Evolutionary conservation across 2,329 filamentous ascomycete species (phyloP), one percentile per base, ranked within the genome.

Genomic region (Acrocalymma vagum): DNA sequence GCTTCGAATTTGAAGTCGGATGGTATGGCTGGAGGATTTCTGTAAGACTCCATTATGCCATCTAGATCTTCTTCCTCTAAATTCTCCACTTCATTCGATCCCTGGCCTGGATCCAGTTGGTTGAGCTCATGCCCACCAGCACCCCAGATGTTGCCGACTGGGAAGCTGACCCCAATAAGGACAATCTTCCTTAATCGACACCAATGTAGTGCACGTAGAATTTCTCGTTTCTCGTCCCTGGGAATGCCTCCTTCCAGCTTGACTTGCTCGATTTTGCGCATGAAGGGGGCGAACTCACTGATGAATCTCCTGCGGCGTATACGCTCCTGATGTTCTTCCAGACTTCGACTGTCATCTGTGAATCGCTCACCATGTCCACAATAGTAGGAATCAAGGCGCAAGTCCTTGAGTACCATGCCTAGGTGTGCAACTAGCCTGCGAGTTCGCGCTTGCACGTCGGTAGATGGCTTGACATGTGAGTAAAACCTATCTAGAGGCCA

Each of bases 401-500:
- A 57, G 27, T 76, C 72, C 6, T 64, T 55, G 5, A 78, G 49
- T 0, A 63, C 67, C n/a, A 52, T 62, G 2, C 65, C 66, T 1
- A 78, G 59, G 38, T 69, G 71, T 2, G 63, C 62, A 5, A 77
- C 64, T 1, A 76, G 52, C 27, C 41, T 51, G 13, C 52, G 55
- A 18, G 52, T 45, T 14, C 65, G 59, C 23, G 18, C 45, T 10
- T 50, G 45, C 3, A 65, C 48, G 3, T 63, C 58, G 11, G 52
- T n/a, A 8, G 58, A 53, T 2, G 60, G 46, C 10, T 48, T 53
- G 3, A 24, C 30, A 21, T 67, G 59, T 7, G 60, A 61, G 48
- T 75, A 77, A 58, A 78, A 73, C n/a, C 62, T 62, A 29, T 73
- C 70, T 44, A 76, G 65, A 0, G 74, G 74, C 74, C 74, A 78